phyloP scores from a whole-genome alignment of 495 filamentous ascomycete genomes.

The Hypoxylon lenormandii region DNA sequence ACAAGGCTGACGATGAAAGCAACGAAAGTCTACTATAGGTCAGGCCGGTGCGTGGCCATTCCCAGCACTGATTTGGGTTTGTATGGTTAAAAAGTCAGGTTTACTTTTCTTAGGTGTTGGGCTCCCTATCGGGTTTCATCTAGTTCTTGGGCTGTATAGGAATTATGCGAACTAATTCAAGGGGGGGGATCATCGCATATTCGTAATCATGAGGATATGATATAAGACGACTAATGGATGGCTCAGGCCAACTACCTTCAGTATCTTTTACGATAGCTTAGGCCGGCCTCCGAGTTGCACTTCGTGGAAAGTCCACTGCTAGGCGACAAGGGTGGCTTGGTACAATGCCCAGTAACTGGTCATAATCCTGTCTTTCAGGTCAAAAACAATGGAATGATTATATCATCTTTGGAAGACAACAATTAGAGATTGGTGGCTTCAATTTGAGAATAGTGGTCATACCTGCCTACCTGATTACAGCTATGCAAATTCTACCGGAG shows the following conservation, averaged over 20 bases:
- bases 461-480: too few species aligned
- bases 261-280: too few species aligned
- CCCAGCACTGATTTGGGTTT: not conserved
- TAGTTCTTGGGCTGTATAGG: constrained; percentile 3
- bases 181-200: not conserved
- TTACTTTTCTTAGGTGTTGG: not conserved
- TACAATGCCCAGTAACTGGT: not conserved
- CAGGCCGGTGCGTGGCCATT: not conserved
- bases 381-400: too few species aligned
- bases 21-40: constrained; percentile 21
- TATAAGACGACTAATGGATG: constrained; percentile 9
- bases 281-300: too few species aligned
- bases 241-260: not conserved
- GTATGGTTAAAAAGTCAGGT: not conserved
- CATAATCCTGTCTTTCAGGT: too few species aligned
- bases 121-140: not conserved
- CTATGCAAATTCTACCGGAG: too few species aligned
- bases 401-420: too few species aligned
- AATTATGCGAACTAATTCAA: constrained; percentile 1
- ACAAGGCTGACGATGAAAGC: constrained; percentile 25
- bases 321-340: not conserved
- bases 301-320: too few species aligned
- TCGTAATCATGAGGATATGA: constrained; percentile 4
- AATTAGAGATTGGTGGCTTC: too few species aligned
- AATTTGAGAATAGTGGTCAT: too few species aligned